Base-by-base conservation (phyloP, 192 early-diverging fungal genomes). In the Linnemannia zychae region DNA sequence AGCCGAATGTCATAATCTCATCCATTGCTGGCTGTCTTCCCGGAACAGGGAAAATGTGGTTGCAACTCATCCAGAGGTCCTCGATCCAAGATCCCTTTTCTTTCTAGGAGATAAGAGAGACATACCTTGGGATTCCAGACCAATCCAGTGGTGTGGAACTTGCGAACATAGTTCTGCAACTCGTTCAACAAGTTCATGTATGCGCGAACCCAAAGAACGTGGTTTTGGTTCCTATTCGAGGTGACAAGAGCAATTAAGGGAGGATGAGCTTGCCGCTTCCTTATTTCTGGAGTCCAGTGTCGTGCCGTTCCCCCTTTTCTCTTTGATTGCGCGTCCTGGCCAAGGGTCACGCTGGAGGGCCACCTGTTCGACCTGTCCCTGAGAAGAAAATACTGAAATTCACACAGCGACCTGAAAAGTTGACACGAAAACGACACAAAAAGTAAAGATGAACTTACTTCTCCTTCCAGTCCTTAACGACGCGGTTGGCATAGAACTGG, bases 401-500 rank as follows among this genome's bases (percentile, higher is more conserved):
- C 28, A 63, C 57, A 13, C 57, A 9, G 57, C 28, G 28, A 63
- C 24, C 24, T 11, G 31, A 3, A 13, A 12, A 63, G 22, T 4
- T 63, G 28, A n/a, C 53, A 28, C 57, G 28, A 63, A 60, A 63
- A 63, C 57, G 28, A 63, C 57, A 63, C 57, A 48, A 47, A n/a
- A 79, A 65, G 24, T 36, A 2, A 31, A 20, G 18, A 17, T 22
- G 44, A 15, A 77, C 88, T 69, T 89, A 97, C 94, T 95, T 97
- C 76, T 98, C 97, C 84, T 95, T 97, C 87, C 88, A 95, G 50
- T 97, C 95, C 82, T 94, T 97, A 63, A 96, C 93, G 78, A 99
- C 96, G 47, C 96, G 93, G 88, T 98, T 96, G 37, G 93, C 90
- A 78, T 96, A 99, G 74, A 97, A 99, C 88, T 97, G 96, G 20